phyloP scores from a whole-genome alignment of 1,284 basidiomycete species.

The Neonothopanus nambi region DNA sequence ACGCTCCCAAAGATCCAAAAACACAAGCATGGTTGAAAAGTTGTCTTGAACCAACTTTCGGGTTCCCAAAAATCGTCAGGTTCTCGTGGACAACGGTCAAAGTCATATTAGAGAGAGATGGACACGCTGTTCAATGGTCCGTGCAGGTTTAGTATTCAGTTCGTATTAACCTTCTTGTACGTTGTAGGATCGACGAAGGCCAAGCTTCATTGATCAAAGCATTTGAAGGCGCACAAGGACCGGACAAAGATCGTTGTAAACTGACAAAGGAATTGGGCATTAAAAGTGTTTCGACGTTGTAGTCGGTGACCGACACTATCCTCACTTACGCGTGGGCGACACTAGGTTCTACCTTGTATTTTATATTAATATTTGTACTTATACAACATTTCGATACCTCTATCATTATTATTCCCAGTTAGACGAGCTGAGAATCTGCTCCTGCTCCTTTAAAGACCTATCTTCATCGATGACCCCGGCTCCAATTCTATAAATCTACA shows the following conservation, averaged over 20 bases:
- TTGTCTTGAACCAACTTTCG: constrained; percentile 87
- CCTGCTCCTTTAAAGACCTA: too few relatives aligned
- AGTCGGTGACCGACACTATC: constrained; percentile 8
- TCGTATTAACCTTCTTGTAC: too few relatives aligned
- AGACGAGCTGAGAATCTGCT: too few relatives aligned
- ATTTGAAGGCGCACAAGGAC: constrained; percentile 67
- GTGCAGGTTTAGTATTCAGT: too few relatives aligned
- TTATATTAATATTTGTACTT: not conserved
- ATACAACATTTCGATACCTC: too few relatives aligned
- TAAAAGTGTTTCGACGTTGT: constrained; percentile 48
- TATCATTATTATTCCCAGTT: too few relatives aligned
- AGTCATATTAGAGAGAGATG: constrained; percentile 81
- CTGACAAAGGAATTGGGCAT: constrained; percentile 74
- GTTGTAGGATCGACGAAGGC: constrained; percentile 74
- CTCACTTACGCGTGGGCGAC: too few relatives aligned
- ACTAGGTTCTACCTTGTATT: too few relatives aligned
- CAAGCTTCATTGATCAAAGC: constrained; percentile 75
- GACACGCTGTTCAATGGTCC: constrained; percentile 82
- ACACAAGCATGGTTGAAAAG: constrained; percentile 85
- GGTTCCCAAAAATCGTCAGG: constrained; percentile 87
- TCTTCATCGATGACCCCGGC: too few relatives aligned
- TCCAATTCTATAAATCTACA: too few relatives aligned
- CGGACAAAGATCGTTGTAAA: constrained; percentile 67
- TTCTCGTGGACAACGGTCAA: constrained; percentile 98
- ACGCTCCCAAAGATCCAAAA: constrained; percentile 79